Base-by-base conservation (phyloP, 2,329 filamentous ascomycete species). In the Colletotrichum higginsianum region DNA sequence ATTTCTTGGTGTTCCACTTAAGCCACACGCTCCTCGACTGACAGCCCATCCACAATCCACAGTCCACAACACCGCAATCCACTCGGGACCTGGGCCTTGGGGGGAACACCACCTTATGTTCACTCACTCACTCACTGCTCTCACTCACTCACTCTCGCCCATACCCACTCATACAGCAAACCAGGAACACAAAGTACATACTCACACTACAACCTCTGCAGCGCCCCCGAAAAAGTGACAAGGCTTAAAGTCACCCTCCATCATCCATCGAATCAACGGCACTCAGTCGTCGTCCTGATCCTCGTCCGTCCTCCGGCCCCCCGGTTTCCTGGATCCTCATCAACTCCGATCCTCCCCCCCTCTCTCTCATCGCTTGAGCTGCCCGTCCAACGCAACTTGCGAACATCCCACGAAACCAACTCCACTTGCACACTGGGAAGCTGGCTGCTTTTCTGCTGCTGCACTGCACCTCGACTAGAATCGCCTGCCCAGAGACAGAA, bases 321-420 rank as follows among this genome's bases (percentile, higher is more conserved):
- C 60, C 60, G 30, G 60, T 42, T 61, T 50, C 35, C 38, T 49
- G 58, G 58, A 21, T 38, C 60, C 46, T 38, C 58, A 50, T 61
- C 46, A 40, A 40, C 38, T 40, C 53, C 15, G 35, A 56, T 40
- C 60, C 60, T 44, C 8, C 57, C 26, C 58, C 35, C 42, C 56
- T 16, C 46, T 44, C 21, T 63, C 61, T 46, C 38, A 18, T 63
- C 60, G 46, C 35, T 26, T 50, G 46, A 52, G 49, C 61, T 63
- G 38, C 40, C 40, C 49, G 61, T 35, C 49, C 61, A 63, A 63
- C 61, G 47, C 61, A 53, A 35, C 47, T 55, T 55, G 61, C 61
- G 38, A 63, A 46, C 38, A 55, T 63, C 49, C 61, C 61, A 63
- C 61, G 61, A 44, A 26, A 53, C 35, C 38, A 63, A 63, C 61